Base-by-base conservation (phyloP, 441 rosid species). In the Brassica hybrid region DNA sequence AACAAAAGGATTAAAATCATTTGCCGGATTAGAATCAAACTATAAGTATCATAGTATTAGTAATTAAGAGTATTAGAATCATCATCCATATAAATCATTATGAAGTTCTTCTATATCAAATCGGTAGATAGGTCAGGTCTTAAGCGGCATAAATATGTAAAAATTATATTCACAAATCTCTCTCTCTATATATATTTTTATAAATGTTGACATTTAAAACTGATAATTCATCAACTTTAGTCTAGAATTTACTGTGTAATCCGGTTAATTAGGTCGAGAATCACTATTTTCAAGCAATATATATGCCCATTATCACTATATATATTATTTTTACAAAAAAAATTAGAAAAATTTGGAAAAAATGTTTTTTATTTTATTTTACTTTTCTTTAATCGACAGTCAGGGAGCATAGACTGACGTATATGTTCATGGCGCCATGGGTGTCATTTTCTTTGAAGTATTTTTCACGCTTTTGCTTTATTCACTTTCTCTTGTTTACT, bases 391-490 rank as follows among this genome's bases (percentile, higher is more conserved):
- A 36, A 36, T 36, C 52, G 52, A 43, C 19, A 52, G 8, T 25
- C 38, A 16, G 65, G 10, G 43, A 61, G 34, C 41, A 30, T 1
- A 60, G 12, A 61, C 16, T 10, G 50, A 11, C 50, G 12, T 43
- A 57, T 23, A 57, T 19, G 14, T 30, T 21, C 16, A 23, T 57
- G 12, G 30, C 12, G 54, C n/a, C 30, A 57, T 57, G 12, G 69
- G 16, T 19, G 32, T 65, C 61, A 25, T 17, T 76, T 52, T 76
- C 70, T 25, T 59, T 66, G 3, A 3, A 45, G 25, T 68, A 32
- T n/a, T 43, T 21, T 43, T 60, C 32, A 54, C 66, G 50, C 50
- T 70, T 77, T 77, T 71, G 48, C 80, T 68, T 76, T 76, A 10
- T 19, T 48, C 41, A 36, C 65, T 62, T 62, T 52, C 50, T 12